Evolutionary conservation across 129 eudicot genomes (phyloP), one percentile per base, ranked within the genome.

Genomic region (Lactuca sativa): DNA sequence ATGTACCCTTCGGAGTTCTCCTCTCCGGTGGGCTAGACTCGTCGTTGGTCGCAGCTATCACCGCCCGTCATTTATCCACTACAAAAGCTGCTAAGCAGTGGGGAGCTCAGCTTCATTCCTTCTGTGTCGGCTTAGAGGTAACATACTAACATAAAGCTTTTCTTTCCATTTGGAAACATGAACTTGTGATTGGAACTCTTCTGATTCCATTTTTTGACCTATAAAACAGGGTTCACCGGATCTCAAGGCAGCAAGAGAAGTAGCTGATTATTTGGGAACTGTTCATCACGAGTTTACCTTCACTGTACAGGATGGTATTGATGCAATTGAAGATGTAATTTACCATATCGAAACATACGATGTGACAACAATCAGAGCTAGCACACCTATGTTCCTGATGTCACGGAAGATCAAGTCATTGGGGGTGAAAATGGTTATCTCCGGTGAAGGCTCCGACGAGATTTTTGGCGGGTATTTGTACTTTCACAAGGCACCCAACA

Each of bases 391-490:
- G 98, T 92, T 92, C 76, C 86, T 92, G 4, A 89, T 92, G 98
- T 92, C 98, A 0, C 88, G 96, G 33, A 92, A 92, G 73, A 92
- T 92, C 70, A 92, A 92, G 84, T 89, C 98, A 3, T 69, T 92
- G 1, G 98, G 98, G 2, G 96, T 89, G 41, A 92, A 92, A 73
- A 89, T 92, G 96, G 98, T 92, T 4, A 78, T 92, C 48, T 92
- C 98, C 6, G 98, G 98, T 44, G 98, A 92, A 85, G 98, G 98
- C 9, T 75, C 98, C 11, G 98, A 92, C 65, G 98, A 92, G 84
- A 83, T 92, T 40, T 92, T 92, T 16, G 98, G 98, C 0, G 98
- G 98, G 18, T 92, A 92, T 57, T 71, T 89, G 56, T 92, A 92
- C 83, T 92, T 92, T 79, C 96, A 92, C 76, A 86, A 86, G 78